phyloP scores from a whole-genome alignment of 805 yeast genomes.

The Metschnikowia lachancei region DNA sequence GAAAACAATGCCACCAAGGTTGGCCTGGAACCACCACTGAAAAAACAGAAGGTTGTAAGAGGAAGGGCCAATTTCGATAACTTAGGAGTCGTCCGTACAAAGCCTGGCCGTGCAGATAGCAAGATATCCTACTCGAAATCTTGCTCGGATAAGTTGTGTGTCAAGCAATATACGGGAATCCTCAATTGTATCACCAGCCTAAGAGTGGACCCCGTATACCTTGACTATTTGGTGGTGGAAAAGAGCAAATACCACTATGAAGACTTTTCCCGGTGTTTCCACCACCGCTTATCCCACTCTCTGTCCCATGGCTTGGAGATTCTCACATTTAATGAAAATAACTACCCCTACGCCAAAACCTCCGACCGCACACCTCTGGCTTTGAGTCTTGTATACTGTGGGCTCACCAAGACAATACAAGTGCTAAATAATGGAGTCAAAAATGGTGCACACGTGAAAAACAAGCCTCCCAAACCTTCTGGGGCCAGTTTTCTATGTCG shows the following conservation, averaged over 20 bases:
- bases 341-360: conserved; percentile 27
- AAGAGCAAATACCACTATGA: conserved; percentile 21
- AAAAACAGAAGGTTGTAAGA: conserved; percentile 31
- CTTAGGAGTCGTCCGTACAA: conserved; percentile 76
- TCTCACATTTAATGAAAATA: conserved; percentile 23
- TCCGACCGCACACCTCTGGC: conserved; percentile 27
- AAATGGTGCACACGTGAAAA: conserved; percentile 53
- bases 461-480: conserved; percentile 40
- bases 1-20: background rate
- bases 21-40: conserved; percentile 10
- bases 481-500: conserved; percentile 45
- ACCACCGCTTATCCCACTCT: conserved; percentile 17
- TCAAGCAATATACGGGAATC: conserved; percentile 58
- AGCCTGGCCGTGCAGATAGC: conserved; percentile 89
- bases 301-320: conserved; percentile 20
- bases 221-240: conserved; percentile 53
- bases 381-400: conserved; percentile 29
- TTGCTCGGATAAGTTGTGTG: conserved; percentile 79
- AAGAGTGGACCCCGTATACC: conserved; percentile 33
- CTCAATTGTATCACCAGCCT: conserved; percentile 45
- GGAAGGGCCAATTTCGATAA: conserved; percentile 61
- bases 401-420: conserved; percentile 27
- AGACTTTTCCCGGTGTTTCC: conserved; percentile 45
- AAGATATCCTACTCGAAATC: conserved; percentile 71
- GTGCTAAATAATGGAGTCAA: conserved; percentile 57